Percentiles rank a stretch among this genome's conserved stretches.
Conservation (phyloP, 306 rosid genomes). For the Rosa lucieae region DNA sequence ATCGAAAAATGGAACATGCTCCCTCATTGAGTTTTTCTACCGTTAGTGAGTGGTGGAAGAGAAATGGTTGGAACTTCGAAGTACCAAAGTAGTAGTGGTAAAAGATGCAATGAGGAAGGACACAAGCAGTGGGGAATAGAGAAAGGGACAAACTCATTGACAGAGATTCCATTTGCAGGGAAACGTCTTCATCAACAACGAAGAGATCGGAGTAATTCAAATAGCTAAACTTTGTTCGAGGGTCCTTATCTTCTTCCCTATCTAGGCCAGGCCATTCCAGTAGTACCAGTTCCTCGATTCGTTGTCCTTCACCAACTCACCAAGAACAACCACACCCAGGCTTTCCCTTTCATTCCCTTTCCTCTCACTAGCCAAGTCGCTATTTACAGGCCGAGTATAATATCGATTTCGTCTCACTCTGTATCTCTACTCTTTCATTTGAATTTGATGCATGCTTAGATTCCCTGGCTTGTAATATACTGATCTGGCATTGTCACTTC, state of each 20-base stretch:
- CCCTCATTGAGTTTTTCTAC: neutral
- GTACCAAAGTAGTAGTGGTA: neutral
- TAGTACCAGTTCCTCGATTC: neutral
- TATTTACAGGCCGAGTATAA: neutral
- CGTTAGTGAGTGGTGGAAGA: neutral
- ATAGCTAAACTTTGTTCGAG: neutral
- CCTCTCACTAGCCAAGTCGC: neutral
- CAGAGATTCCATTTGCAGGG: slow-evolving; percentile 31
- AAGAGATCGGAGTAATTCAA: neutral
- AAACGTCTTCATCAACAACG: slow-evolving; percentile 4
- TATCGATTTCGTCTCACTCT: neutral
- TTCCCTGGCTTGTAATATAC: neutral
- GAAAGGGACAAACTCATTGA: slow-evolving; percentile 24
- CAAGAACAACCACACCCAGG: neutral
- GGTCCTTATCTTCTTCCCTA: slow-evolving; percentile 3
- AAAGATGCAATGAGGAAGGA: slow-evolving; percentile 21
- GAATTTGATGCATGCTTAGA: neutral
- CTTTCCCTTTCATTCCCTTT: neutral
- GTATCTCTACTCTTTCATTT: neutral
- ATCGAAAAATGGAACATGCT: neutral
- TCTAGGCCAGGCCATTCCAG: neutral
- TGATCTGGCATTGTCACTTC: slow-evolving; percentile 1
- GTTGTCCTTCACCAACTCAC: neutral
- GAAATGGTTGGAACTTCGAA: neutral
- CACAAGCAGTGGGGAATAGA: slow-evolving; percentile 6